Evolutionary conservation across 768 basidiomycete genomes (phyloP).

Genomic region (Boletus reticulatus): DNA sequence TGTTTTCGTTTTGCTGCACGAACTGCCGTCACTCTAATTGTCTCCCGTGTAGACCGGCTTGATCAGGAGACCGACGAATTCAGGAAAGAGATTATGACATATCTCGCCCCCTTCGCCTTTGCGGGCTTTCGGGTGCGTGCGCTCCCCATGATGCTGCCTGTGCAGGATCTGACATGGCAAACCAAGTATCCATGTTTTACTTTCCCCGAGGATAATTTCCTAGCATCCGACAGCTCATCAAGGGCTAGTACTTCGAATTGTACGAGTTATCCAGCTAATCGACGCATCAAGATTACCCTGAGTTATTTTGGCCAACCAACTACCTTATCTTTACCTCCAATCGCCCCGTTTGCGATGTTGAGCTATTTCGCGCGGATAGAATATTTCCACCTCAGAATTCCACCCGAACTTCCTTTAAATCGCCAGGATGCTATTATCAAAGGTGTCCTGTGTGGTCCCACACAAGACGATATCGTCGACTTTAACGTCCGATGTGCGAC

Average conservation of each 20-base stretch:
- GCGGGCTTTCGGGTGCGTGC: constrained; percentile 48
- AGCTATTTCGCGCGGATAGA: constrained; percentile 47
- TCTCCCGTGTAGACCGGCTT: constrained; percentile 13
- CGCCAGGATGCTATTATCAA: constrained; percentile 32
- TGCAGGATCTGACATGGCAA: constrained; percentile 9
- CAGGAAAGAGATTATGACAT: constrained; percentile 33
- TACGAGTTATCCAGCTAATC: constrained; percentile 29
- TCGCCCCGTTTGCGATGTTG: constrained; percentile 47
- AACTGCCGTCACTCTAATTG: neutral
- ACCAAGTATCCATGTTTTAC: constrained; percentile 38
- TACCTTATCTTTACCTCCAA: constrained; percentile 38
- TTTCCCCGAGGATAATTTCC: constrained; percentile 35
- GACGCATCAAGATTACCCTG: constrained; percentile 30
- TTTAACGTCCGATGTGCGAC: constrained; percentile 45
- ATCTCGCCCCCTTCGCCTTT: constrained; percentile 46
- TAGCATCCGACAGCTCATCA: constrained; percentile 11
- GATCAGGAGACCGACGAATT: constrained; percentile 34
- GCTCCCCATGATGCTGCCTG: neutral
- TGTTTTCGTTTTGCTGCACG: neutral
- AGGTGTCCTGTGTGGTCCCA: constrained; percentile 38
- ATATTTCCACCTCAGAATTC: constrained; percentile 32
- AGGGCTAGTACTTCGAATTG: constrained; percentile 20
- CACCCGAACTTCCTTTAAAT: constrained; percentile 39
- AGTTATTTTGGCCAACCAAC: constrained; percentile 43
- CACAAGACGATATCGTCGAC: constrained; percentile 44